Percentiles rank a stretch among this genome's conserved stretches.
Evolutionary conservation across 2,329 filamentous ascomycete genomes (phyloP).

Genomic region (Pseudogymnoascus sp.): DNA sequence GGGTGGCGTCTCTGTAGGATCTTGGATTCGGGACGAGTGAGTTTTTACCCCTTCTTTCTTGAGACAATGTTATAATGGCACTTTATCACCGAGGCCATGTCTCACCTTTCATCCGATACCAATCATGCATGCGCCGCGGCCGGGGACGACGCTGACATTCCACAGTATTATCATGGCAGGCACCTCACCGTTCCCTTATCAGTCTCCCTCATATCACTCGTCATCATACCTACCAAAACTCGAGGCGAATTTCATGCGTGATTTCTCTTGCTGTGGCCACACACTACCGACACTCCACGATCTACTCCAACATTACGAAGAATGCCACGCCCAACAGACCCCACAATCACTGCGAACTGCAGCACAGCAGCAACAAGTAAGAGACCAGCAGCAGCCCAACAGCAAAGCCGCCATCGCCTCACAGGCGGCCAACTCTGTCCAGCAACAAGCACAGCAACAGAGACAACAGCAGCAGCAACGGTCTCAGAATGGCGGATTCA

Average conservation of each 20-base stretch:
- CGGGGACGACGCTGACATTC: slow-evolving; percentile 16
- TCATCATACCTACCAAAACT: slow-evolving; percentile 94
- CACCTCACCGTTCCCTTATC: slow-evolving; percentile 83
- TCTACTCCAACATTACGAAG: slow-evolving; percentile 92
- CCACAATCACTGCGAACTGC: slow-evolving; percentile 37
- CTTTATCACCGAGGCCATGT: neutral
- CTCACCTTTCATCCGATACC: slow-evolving; percentile 7
- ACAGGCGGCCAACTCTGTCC: slow-evolving; percentile 31
- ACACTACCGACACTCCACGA: slow-evolving; percentile 89
- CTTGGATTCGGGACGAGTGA: slow-evolving; percentile 97
- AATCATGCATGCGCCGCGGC: neutral
- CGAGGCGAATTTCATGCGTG: slow-evolving; percentile 95
- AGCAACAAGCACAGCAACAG: slow-evolving; percentile 40
- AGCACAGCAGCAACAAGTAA: slow-evolving; percentile 32
- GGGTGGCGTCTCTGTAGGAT: slow-evolving; percentile 92
- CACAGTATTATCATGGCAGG: slow-evolving; percentile 87
- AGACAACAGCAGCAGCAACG: slow-evolving; percentile 26
- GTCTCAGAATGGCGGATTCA: slow-evolving; percentile 18
- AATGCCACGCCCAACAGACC: slow-evolving; percentile 72
- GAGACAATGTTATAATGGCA: slow-evolving; percentile 3
- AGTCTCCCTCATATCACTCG: slow-evolving; percentile 93
- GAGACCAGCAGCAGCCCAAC: slow-evolving; percentile 35
- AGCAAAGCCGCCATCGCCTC: slow-evolving; percentile 36
- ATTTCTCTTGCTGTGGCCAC: slow-evolving; percentile 90
- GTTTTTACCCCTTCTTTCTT: slow-evolving; percentile 33